phyloP scores from a whole-genome alignment of 352 stramenopile species.

The Phytopythium sindhum region DNA sequence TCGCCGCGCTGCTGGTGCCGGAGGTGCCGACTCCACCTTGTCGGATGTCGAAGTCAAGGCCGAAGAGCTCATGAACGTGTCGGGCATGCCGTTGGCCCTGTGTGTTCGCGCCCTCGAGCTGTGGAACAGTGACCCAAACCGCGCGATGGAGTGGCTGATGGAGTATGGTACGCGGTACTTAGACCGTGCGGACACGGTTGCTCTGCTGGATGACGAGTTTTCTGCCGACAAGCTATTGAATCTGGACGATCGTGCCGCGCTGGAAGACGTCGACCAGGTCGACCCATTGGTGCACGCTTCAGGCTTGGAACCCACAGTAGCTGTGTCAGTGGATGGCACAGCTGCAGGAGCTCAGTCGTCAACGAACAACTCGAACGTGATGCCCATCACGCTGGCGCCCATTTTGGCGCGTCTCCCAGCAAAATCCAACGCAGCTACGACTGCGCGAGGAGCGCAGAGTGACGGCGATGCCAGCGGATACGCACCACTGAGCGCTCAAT shows the following conservation, averaged over 20 bases:
- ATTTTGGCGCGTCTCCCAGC: slow-evolving; percentile 51
- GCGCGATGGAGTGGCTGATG: slow-evolving; percentile 88
- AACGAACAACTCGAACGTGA: slow-evolving; percentile 56
- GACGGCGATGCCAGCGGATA: slow-evolving; percentile 37
- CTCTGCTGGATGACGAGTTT: slow-evolving; percentile 47
- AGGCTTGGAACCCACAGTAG: slow-evolving; percentile 1
- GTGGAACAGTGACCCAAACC: slow-evolving; percentile 75
- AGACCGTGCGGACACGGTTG: slow-evolving; percentile 44
- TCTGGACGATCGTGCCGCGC: slow-evolving; percentile 54
- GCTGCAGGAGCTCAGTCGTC: background rate
- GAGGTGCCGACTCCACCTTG: slow-evolving; percentile 15
- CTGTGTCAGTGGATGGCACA: background rate
- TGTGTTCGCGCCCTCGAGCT: slow-evolving; percentile 70
- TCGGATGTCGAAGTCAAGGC: slow-evolving; percentile 53
- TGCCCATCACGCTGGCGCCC: slow-evolving; percentile 73
- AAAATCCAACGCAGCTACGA: slow-evolving; percentile 19
- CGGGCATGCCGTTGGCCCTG: slow-evolving; percentile 65
- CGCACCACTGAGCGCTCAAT: slow-evolving; percentile 64
- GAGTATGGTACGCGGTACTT: slow-evolving; percentile 67
- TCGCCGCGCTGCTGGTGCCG: slow-evolving; percentile 16
- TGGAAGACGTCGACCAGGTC: slow-evolving; percentile 77
- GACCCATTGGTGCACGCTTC: slow-evolving; percentile 48
- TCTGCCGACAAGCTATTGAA: slow-evolving; percentile 37
- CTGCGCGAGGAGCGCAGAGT: slow-evolving; percentile 2
- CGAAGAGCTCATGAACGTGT: slow-evolving; percentile 70